A percentile compares a stretch with the other conserved stretches of the same genome.
These are phyloP conservation scores for Starmerella kuoi DNA, from an alignment of 805 yeast species.

Conservation along the genomic window DNA sequence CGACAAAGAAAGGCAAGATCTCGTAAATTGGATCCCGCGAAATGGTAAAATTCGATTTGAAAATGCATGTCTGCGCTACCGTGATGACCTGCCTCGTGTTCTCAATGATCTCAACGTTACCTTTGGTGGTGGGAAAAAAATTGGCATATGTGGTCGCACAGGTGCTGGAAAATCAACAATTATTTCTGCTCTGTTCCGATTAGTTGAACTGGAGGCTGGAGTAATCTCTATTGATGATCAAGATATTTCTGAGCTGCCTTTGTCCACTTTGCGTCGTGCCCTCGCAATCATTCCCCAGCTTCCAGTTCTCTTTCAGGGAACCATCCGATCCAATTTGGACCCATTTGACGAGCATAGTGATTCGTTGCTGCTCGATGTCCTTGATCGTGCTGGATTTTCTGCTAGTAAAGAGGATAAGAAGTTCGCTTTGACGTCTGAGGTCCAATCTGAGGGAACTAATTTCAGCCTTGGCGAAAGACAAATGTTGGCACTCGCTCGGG, in stretches of 20 bases:
- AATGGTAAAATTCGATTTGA: constrained; percentile 45
- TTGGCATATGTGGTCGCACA: constrained; percentile 81
- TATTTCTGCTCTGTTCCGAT: constrained; percentile 56
- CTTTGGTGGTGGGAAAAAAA: constrained; percentile 47
- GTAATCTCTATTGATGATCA: constrained; percentile 52
- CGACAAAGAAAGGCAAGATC: constrained; percentile 32
- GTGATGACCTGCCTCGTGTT: constrained; percentile 53
- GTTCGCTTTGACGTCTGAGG: constrained; percentile 42
- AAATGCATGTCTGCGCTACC: constrained; percentile 46
- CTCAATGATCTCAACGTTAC: constrained; percentile 42
- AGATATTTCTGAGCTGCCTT: constrained; percentile 50
- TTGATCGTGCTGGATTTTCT: constrained; percentile 40
- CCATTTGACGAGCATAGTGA: constrained; percentile 53
- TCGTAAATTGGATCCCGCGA: constrained; percentile 44
- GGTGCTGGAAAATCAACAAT: constrained; percentile 81
- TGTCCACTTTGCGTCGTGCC: constrained; percentile 52
- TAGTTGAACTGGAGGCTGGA: constrained; percentile 46
- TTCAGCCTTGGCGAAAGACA: constrained; percentile 19
- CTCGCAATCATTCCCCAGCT: constrained; percentile 79
- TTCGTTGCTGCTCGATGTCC: constrained; percentile 50
- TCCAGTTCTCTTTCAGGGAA: constrained; percentile 70
- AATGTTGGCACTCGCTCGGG: constrained; percentile 44
- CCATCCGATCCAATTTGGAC: constrained; percentile 62
- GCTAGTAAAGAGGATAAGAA: constrained; percentile 28
- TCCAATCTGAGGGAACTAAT: constrained; percentile 16